phyloP scores from a whole-genome alignment of 192 early-diverging fungal species.

The Entomortierella lignicola region DNA sequence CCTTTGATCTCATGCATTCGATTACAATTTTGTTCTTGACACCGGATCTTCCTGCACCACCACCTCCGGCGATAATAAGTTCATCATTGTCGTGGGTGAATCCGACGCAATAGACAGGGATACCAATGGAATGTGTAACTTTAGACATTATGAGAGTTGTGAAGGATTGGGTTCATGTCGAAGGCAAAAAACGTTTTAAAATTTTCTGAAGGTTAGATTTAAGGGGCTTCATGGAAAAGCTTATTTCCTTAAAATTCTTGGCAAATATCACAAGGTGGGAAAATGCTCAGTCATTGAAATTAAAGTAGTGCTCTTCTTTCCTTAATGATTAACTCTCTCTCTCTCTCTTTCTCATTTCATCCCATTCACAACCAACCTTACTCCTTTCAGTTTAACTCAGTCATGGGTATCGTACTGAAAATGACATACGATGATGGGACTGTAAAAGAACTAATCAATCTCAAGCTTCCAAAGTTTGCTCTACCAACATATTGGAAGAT shows the following conservation, averaged over 20 bases:
- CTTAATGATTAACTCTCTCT: neutral
- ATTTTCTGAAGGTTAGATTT: no score
- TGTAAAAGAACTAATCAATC: neutral
- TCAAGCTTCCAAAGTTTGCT: neutral
- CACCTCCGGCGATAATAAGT: conserved; percentile 86
- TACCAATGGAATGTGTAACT: conserved; percentile 62
- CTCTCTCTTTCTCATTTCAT: neutral
- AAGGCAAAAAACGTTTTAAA: no score
- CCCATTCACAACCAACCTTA: neutral
- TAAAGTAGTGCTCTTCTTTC: neutral
- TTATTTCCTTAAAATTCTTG: no score
- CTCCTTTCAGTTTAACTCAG: no score
- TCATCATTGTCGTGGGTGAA: conserved; percentile 68
- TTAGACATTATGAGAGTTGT: conserved; percentile 31
- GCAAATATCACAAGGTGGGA: no score
- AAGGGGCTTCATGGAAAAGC: no score
- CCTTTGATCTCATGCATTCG: no score
- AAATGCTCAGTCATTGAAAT: no score
- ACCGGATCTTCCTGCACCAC: conserved; percentile 82
- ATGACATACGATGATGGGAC: neutral
- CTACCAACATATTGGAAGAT: neutral
- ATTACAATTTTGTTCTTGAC: conserved; percentile 92
- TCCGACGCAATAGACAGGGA: conserved; percentile 72
- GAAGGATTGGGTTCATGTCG: no score
- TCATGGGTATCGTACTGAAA: neutral